Base-by-base conservation (phyloP, 1,284 basidiomycete genomes). In the Moesziomyces parantarcticus region DNA sequence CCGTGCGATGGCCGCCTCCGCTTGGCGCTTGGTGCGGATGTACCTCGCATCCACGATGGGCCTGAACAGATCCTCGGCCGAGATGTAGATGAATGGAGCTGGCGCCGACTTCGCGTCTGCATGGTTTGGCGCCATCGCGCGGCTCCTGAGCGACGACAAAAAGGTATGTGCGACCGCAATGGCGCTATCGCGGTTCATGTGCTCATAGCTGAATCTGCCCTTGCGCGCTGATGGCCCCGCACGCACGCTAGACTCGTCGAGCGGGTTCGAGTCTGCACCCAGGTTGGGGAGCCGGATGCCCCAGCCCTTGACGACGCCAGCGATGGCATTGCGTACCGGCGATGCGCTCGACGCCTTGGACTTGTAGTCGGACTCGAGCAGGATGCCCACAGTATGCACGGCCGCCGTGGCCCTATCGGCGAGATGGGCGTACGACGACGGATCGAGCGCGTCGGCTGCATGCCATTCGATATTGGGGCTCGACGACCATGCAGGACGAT, bases 311-410 rank as follows among this genome's bases (percentile, higher is more conserved):
- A 63, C 53, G 34, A 83, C 63, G 22, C 79, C 80, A 1, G 65
- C 60, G 1, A 80, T 68, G 2, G 76, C 60, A 36, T 72, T 72
- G 49, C 59, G 54, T 3, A 72, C 7, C 6, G 55, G 61, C 21
- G 62, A 71, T 11, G 60, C 52, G 46, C 40, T 42, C 1, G 60
- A 57, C 13, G 54, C 48, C 26, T 58, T 62, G 46, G 63, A 61
- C 57, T 99, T 99, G 87, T 99, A 99, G 43, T 87, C 87, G 6
- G 87, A 87, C 84, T 97, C 93, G 49, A 98, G 87, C 50, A 99
- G 88, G 41, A 91, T 93, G 43, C 96, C 96, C n/a, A 98, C 88
- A 1, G 97, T 96, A 83, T 97, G 94, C 39, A 98, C 93, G 23
- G 97, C 92, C 4, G 92, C 93, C 16, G 88, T 88, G 26, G 88